Evolutionary conservation across 2,329 filamentous ascomycete genomes (phyloP).

Genomic region (Alternaria alternata): DNA sequence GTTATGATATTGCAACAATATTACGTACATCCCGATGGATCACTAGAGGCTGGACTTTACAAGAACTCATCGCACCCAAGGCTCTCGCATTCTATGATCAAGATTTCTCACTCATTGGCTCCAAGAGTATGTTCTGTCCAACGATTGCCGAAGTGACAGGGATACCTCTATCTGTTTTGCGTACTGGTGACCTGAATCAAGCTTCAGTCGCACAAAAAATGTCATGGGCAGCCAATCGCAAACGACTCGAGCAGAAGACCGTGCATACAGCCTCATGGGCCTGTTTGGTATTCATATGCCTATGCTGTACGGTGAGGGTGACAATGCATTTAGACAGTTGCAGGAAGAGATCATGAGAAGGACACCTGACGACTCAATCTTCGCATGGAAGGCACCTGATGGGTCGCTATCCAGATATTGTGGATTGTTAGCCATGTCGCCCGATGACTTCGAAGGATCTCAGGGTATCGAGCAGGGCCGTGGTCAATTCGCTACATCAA

Average conservation of each 20-base stretch:
- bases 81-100: neutral
- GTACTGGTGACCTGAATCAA: neutral
- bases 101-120: neutral
- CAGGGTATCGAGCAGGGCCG: neutral
- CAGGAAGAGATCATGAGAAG: no score
- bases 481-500: neutral
- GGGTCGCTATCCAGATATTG: no score
- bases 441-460: neutral
- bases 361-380: no score
- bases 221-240: constrained; percentile 20
- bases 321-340: no score
- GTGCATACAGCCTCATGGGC: no score
- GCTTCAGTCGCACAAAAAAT: neutral
- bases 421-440: constrained; percentile 9
- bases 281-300: no score
- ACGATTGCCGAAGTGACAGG: neutral
- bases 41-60: neutral
- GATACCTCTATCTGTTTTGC: neutral
- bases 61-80: neutral
- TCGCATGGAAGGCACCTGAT: no score
- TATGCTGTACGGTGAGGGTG: no score
- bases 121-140: neutral
- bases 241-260: constrained; percentile 28
- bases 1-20: constrained; percentile 13
- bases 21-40: neutral